Base-by-base conservation (phyloP, 805 yeast species). In the Cyberlindnera sargentensis region DNA sequence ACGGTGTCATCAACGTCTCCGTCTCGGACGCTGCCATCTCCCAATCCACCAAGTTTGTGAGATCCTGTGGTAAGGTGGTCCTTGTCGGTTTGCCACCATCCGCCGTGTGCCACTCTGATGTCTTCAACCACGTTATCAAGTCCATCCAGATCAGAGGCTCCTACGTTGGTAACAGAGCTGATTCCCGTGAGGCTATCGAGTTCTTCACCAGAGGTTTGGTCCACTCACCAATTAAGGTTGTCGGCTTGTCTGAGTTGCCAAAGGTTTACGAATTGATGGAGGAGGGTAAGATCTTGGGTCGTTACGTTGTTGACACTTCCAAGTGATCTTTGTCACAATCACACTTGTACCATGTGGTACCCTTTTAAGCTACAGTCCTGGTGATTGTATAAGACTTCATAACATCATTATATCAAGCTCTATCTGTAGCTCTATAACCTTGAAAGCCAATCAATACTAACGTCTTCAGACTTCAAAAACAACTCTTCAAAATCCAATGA, bases 151-250 rank as follows among this genome's bases (percentile, higher is more conserved):
- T 86, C 60, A 76, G 71, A 60, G 95, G 93, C 52, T 84, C 95
- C 37, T 83, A 83, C 60, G 95, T 86, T 49, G 95, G 95, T 54
- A 84, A 84, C 77, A 80, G 93, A 67, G 83, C 83, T 50, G 95
- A 86, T 68, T 73, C 91, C 47, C 75, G 81, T 49, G 89, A 82
- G 65, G 88, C 88, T 39, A 60, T 82, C 45, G 86, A 82, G 56
- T 81, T 82, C 73, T 82, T 79, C 61, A 48, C 72, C 46, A 72
- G 86, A 65, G 88, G 88, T 44, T 66, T 76, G 55, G 79, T 82
- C 56, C 66, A 72, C 50, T 75, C 84, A 42, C 85, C 82, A 48
- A 77, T 77, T 57, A 73, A 75, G 65, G 56, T 77, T 50, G 77
- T 76, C 42, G 81, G 81, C 6, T 65, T 77, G 52, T 68, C 75